Base-by-base conservation (phyloP, 2,329 filamentous ascomycete species). In the Exophiala bonariae region DNA sequence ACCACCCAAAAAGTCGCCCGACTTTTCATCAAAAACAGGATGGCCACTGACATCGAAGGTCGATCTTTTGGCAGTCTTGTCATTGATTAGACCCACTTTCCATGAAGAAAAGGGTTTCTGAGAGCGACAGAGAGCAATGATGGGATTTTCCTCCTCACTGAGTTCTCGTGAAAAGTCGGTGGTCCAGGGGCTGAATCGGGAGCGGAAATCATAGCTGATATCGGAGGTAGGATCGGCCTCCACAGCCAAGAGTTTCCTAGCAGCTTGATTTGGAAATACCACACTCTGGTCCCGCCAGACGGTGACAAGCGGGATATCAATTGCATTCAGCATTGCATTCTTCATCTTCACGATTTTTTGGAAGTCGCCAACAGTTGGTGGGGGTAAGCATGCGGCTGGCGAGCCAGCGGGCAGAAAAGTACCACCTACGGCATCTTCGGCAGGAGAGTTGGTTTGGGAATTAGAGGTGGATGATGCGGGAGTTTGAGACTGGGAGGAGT, bases 231-330 rank as follows among this genome's bases (percentile, higher is more conserved):
- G 58, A 28, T 73, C 70, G 3, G 67, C 65, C 11, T 71, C 63
- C 8, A 67, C 64, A 18, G 69, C 61, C 49, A 82, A 74, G n/a
- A 85, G 64, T 3, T 68, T 64, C 10, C 77, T 70, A 10, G 79
- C 79, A 3, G 85, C 85, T 56, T 78, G 80, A 60, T 92, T 92
- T 3, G 86, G 83, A 34, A 89, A 82, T 0, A 81, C 83, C 37
- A 89, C 82, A 38, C 80, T 85, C 43, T 85, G 81, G 55, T 92
- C 87, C 61, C 84, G 86, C 87, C 87, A 91, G 82, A 90, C 87
- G 18, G 85, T 84, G 35, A 90, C 72, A 17, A 89, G 84, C 0
- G 87, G 87, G 61, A 88, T 82, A 51, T 82, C 79, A 19, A 87
- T 87, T 31, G 82, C 87, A 61, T 89, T 86, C 5, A 92, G 70